Conservation (phyloP, 805 yeast genomes). For the Grigorovia humatica region DNA sequence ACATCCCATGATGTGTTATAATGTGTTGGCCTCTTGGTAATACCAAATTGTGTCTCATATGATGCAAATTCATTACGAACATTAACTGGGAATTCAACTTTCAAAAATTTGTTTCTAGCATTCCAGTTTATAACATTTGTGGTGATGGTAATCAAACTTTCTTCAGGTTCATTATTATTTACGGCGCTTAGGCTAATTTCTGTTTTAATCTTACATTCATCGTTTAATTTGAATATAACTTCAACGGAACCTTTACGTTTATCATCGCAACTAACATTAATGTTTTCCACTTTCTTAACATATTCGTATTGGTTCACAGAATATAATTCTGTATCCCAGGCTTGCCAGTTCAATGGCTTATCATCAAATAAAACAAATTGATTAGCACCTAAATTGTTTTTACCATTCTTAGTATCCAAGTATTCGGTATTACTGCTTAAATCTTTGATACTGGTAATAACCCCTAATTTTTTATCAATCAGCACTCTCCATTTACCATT, state of each 20-base stretch:
- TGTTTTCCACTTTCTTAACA: conserved; percentile 27
- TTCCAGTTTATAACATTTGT: conserved; percentile 69
- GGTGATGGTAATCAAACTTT: conserved; percentile 40
- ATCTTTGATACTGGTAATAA: conserved; percentile 57
- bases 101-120: conserved; percentile 77
- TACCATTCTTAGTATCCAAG: conserved; percentile 46
- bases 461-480: conserved; percentile 46
- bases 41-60: conserved; percentile 91
- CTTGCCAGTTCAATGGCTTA: conserved; percentile 83
- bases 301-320: conserved; percentile 64
- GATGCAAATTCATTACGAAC: conserved; percentile 66
- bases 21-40: conserved; percentile 87
- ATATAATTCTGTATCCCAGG: conserved; percentile 95
- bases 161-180: conserved; percentile 33
- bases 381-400: conserved; percentile 58
- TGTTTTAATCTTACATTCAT: conserved; percentile 49
- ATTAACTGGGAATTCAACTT: conserved; percentile 90
- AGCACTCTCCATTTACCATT: conserved; percentile 54
- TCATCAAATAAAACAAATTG: conserved; percentile 79
- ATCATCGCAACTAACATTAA: conserved; percentile 30
- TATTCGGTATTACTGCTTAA: conserved; percentile 49
- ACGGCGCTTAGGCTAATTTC: conserved; percentile 48
- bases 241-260: conserved; percentile 54
- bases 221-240: conserved; percentile 51
- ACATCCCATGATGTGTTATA: conserved; percentile 93